Evolutionary conservation across 164 flowering plant genomes (phyloP).

Genomic region (Kingdonia uniflora): DNA sequence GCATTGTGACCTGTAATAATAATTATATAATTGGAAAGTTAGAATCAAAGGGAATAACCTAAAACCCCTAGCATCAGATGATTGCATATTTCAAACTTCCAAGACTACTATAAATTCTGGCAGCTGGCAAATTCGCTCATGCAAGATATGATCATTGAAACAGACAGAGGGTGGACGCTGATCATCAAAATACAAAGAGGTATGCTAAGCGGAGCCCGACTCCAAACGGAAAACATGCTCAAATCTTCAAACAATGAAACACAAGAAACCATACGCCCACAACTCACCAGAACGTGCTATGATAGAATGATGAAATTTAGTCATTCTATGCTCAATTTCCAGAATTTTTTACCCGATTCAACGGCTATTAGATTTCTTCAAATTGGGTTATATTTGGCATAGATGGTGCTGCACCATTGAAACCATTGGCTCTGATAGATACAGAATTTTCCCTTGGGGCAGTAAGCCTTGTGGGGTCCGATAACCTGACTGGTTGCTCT

Average conservation of each 20-base stretch:
- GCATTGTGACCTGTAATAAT: too few relatives aligned
- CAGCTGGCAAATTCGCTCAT: too few relatives aligned
- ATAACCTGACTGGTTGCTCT: constrained; percentile 15
- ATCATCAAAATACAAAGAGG: too few relatives aligned
- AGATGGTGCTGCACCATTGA: constrained; percentile 14
- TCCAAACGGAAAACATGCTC: too few relatives aligned
- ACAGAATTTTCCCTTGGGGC: constrained; percentile 12
- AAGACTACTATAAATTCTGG: too few relatives aligned
- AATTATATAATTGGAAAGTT: too few relatives aligned
- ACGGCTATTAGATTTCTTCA: constrained; percentile 30
- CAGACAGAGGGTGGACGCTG: too few relatives aligned
- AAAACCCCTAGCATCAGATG: too few relatives aligned
- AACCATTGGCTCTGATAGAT: constrained; percentile 41
- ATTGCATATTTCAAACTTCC: too few relatives aligned
- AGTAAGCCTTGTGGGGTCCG: constrained; percentile 19
- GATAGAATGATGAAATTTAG: neutral
- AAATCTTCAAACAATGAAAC: neutral
- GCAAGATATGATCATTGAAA: too few relatives aligned
- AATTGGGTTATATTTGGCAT: constrained; percentile 5
- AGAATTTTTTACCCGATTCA: constrained; percentile 10
- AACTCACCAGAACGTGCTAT: neutral
- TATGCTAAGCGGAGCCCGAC: too few relatives aligned
- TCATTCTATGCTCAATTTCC: constrained; percentile 12
- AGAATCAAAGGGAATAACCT: too few relatives aligned
- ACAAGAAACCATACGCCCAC: neutral